Evolutionary conservation across 345 rosid genomes (phyloP), one percentile per base, ranked within the genome.

Genomic region (Toxicodendron radicans): DNA sequence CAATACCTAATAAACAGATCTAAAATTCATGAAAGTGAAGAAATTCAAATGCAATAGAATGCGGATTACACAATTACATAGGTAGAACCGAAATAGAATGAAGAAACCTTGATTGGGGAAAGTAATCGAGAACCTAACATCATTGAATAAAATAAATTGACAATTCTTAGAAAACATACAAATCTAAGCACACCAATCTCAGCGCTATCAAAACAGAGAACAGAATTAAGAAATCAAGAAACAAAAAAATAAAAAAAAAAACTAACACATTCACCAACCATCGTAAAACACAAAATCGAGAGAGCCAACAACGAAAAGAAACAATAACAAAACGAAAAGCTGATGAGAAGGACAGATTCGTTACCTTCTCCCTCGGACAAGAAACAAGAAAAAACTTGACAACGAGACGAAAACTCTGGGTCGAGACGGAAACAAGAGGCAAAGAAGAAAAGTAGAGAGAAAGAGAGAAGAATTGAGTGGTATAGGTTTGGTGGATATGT

Each of bases 181-280:
- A 68, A 67, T 56, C 70, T 49, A 70, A 78, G 45, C 24, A 35
- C 72, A 72, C 56, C 66, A 71, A 65, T 24, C 56, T 46, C 38
- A 30, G 43, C 38, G 24, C 3, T 23, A 61, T n/a, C 0, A 57
- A 41, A 75, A 21, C 54, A 62, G 16, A 0, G 30, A 48, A 13
- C 4, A 49, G 18, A 45, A 64, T 58, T 66, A 2, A 10, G 27
- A 2, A 51, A 54, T 72, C 49, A 33, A 8, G 18, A 10, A 10
- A 67, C 23, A 51, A 30, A n/a, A n/a, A n/a, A n/a, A n/a, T n/a
- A n/a, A n/a, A n/a, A n/a, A n/a, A n/a, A n/a, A n/a, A 67, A 46
- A 9, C 63, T 23, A 41, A 68, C 17, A 64, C 41, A 75, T 68
- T 70, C 35, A 8, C n/a, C 61, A 38, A 32, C 4, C 12, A n/a